A percentile compares a stretch with the other conserved stretches of the same genome.
Evolutionary conservation across 1,284 basidiomycete genomes (phyloP).

Genomic region (Megacollybia platyphylla): DNA sequence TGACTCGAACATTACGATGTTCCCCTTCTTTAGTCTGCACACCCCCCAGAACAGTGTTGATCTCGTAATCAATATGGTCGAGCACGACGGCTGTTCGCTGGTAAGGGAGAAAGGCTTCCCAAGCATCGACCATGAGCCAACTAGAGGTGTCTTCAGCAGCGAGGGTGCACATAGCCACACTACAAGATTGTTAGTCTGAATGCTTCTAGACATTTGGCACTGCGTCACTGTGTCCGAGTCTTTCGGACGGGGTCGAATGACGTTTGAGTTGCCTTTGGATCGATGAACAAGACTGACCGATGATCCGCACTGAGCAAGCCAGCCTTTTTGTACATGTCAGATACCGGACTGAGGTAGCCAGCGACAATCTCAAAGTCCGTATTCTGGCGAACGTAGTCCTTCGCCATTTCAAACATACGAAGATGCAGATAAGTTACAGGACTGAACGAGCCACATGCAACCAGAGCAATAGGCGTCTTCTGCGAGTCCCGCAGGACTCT

Average conservation of each 20-base stretch:
- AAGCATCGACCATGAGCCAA: slow-evolving; percentile 91
- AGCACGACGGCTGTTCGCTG: slow-evolving; percentile 93
- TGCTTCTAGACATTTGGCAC: not conserved
- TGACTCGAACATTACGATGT: slow-evolving; percentile 58
- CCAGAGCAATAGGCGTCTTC: slow-evolving; percentile 64
- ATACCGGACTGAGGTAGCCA: slow-evolving; percentile 91
- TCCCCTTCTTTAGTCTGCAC: slow-evolving; percentile 54
- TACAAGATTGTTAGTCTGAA: slow-evolving; percentile 16
- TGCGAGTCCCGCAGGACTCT: slow-evolving; percentile 43
- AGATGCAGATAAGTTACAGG: slow-evolving; percentile 76
- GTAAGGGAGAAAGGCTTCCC: slow-evolving; percentile 93
- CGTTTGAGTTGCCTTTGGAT: slow-evolving; percentile 6
- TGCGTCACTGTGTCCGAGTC: not conserved
- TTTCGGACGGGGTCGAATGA: slow-evolving; percentile 2
- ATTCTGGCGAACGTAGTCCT: slow-evolving; percentile 87
- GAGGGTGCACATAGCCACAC: slow-evolving; percentile 81
- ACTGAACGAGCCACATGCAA: slow-evolving; percentile 75
- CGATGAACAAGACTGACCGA: slow-evolving; percentile 37
- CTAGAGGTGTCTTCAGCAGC: slow-evolving; percentile 71
- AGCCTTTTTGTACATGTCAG: slow-evolving; percentile 86
- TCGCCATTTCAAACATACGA: slow-evolving; percentile 98
- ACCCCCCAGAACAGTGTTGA: slow-evolving; percentile 74
- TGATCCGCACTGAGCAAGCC: slow-evolving; percentile 74
- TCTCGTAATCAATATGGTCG: slow-evolving; percentile 90
- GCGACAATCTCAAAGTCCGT: slow-evolving; percentile 90